Conservation (phyloP, 805 yeast species). For the Teunomyces gatunensis region DNA sequence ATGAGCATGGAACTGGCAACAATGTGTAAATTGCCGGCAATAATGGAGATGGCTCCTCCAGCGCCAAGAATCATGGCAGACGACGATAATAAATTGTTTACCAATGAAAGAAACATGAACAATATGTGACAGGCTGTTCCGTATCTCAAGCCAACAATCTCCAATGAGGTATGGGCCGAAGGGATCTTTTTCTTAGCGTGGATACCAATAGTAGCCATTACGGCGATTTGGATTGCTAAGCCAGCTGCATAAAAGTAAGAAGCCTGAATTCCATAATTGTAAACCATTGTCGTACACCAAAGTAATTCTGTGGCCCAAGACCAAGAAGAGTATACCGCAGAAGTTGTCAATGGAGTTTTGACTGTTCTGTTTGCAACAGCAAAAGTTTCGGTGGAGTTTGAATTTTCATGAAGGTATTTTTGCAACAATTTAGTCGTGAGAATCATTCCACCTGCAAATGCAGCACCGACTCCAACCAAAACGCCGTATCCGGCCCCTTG, state of each 20-base stretch:
- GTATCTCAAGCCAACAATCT: constrained; percentile 27
- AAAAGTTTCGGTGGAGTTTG: constrained; percentile 26
- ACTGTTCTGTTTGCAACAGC: constrained; percentile 21
- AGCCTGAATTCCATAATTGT: constrained; percentile 24
- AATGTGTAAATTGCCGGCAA: constrained; percentile 26
- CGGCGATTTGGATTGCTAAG: constrained; percentile 23
- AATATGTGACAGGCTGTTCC: constrained; percentile 22
- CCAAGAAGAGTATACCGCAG: constrained; percentile 25
- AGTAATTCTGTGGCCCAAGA: constrained; percentile 29
- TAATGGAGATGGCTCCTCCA: constrained; percentile 24
- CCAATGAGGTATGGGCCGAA: constrained; percentile 28
- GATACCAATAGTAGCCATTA: constrained; percentile 24
- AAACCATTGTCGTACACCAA: constrained; percentile 25
- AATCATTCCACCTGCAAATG: constrained; percentile 29
- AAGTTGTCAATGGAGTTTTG: constrained; percentile 1
- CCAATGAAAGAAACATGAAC: constrained; percentile 24
- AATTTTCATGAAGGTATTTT: constrained; percentile 23
- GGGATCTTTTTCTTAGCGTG: constrained; percentile 27
- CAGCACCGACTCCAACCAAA: constrained; percentile 29
- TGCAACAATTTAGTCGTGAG: constrained; percentile 22
- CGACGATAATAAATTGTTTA: constrained; percentile 23
- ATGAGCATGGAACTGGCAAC: constrained; percentile 27
- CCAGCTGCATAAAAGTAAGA: constrained; percentile 25
- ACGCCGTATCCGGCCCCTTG: constrained; percentile 32
- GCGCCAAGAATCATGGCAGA: constrained; percentile 28